Percentiles rank a stretch among this genome's conserved stretches.
Evolutionary conservation across 805 yeast species (phyloP).

Genomic region (Vanderwaltozyma yarrowii): DNA sequence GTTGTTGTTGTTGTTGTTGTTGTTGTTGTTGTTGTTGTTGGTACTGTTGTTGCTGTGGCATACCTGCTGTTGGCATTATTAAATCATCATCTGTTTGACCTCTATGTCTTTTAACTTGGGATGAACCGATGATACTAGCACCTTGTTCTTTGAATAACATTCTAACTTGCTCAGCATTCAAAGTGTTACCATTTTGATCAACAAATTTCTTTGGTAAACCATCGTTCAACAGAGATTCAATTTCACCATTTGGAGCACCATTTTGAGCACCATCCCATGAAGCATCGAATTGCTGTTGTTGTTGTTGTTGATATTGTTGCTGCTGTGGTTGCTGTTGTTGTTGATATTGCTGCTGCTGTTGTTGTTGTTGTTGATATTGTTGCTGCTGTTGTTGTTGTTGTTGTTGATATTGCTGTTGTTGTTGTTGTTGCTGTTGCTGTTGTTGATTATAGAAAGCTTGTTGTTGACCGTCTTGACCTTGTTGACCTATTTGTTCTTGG

Average conservation of each 20-base stretch:
- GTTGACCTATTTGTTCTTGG: background rate
- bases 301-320: constrained; percentile 2
- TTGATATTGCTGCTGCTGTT: background rate
- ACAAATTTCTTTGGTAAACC: constrained; percentile 2
- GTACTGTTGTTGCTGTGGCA: background rate
- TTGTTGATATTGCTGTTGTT: background rate
- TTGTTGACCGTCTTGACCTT: background rate
- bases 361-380: too few relatives aligned
- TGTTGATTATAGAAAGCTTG: background rate
- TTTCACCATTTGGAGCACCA: background rate
- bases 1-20: background rate
- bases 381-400: background rate
- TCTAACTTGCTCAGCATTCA: constrained; percentile 2
- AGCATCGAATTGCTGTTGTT: background rate
- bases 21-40: constrained; percentile 1
- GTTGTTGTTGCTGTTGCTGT: background rate
- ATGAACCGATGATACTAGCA: constrained; percentile 2
- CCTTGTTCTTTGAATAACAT: constrained; percentile 1
- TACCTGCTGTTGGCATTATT: background rate
- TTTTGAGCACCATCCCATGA: background rate
- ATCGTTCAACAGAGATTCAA: background rate
- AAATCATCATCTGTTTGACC: background rate
- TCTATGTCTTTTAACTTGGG: background rate
- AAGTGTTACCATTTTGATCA: constrained; percentile 4
- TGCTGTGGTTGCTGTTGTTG: background rate